These are phyloP conservation scores for Candida maesae DNA, from an alignment of 805 yeast genomes.

Conservation along the genomic window DNA sequence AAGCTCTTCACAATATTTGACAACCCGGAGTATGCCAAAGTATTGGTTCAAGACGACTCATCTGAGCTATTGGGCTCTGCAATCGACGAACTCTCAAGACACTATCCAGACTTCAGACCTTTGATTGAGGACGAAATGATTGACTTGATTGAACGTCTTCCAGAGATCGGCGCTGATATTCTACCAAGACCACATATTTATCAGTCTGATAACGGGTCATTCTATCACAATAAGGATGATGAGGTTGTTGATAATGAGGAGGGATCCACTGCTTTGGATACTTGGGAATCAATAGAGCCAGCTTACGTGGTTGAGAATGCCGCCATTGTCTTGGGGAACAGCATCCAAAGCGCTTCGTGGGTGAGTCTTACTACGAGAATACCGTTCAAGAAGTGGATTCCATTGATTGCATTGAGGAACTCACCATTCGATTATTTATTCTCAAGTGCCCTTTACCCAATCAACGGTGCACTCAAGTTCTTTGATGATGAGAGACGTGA, in stretches of 20 bases:
- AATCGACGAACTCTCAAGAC: slow-evolving; percentile 79
- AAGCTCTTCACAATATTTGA: slow-evolving; percentile 49
- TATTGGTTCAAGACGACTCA: slow-evolving; percentile 49
- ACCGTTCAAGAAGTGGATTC: slow-evolving; percentile 42
- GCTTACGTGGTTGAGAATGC: slow-evolving; percentile 46
- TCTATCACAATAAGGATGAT: slow-evolving; percentile 42
- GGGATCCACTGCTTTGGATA: slow-evolving; percentile 35
- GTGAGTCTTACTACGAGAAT: slow-evolving; percentile 28
- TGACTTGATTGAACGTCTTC: slow-evolving; percentile 41
- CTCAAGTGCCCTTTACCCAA: slow-evolving; percentile 50
- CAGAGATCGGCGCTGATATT: slow-evolving; percentile 31
- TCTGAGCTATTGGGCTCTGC: slow-evolving; percentile 58
- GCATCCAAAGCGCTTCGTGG: slow-evolving; percentile 39
- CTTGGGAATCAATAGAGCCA: slow-evolving; percentile 49
- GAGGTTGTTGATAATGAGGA: slow-evolving; percentile 39
- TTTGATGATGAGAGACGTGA: slow-evolving; percentile 53
- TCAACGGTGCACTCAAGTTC: slow-evolving; percentile 50
- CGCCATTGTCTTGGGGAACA: slow-evolving; percentile 42
- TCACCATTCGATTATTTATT: slow-evolving; percentile 60
- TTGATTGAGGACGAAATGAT: slow-evolving; percentile 47
- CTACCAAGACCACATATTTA: slow-evolving; percentile 44
- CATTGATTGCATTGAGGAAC: slow-evolving; percentile 44
- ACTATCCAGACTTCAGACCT: slow-evolving; percentile 71
- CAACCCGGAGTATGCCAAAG: slow-evolving; percentile 46
- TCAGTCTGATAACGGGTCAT: slow-evolving; percentile 36